Conservation (phyloP, 345 rosid species). For the Physaria fendleri region DNA sequence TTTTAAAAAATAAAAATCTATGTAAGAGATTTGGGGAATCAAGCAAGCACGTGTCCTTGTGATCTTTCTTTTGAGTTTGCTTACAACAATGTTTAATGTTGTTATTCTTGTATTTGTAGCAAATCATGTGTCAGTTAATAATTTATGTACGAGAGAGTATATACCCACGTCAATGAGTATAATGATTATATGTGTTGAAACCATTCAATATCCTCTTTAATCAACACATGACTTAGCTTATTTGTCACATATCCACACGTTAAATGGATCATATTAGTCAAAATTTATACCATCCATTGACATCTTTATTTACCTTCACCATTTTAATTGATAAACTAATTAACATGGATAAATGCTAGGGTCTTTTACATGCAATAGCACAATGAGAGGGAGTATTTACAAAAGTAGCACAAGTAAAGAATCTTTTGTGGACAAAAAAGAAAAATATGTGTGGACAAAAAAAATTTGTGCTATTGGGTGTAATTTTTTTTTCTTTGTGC, state of each 20-base stretch:
- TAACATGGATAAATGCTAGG: neutral
- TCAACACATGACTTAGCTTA: neutral
- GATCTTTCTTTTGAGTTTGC: neutral
- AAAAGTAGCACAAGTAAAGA: no score
- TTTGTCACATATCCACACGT: neutral
- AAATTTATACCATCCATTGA: neutral
- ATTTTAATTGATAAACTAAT: neutral
- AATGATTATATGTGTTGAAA: neutral
- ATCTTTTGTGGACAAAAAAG: no score
- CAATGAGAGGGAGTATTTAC: no score
- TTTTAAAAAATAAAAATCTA: neutral
- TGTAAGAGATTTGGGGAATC: conserved; percentile 23
- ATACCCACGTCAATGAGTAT: neutral
- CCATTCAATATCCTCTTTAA: neutral
- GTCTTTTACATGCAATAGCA: no score
- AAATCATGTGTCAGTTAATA: neutral
- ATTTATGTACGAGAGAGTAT: neutral
- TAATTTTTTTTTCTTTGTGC: no score
- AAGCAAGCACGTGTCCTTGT: conserved; percentile 26
- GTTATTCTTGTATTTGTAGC: neutral
- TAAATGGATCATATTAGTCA: neutral
- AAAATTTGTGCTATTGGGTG: no score
- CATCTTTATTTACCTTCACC: neutral
- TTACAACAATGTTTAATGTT: neutral
- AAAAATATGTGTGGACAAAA: no score